Evolutionary conservation across 352 stramenopile species (phyloP).

Genomic region (Vaucheria bursata): DNA sequence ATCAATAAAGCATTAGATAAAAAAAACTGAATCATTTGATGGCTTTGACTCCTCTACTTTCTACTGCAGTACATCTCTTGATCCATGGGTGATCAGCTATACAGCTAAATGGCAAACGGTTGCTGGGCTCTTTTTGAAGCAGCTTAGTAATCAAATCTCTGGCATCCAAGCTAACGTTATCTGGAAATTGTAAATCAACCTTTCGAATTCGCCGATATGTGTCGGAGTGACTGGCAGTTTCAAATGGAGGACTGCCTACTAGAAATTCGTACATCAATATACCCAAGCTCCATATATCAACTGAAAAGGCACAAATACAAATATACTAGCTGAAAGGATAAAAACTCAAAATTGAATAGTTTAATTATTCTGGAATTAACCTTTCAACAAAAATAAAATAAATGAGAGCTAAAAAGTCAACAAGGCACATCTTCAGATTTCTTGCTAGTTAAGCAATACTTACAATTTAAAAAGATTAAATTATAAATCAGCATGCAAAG

Average conservation of each 20-base stretch:
- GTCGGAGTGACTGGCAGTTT: conserved; percentile 85
- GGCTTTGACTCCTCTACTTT: too few relatives aligned
- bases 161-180: conserved; percentile 75
- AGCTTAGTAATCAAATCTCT: conserved; percentile 84
- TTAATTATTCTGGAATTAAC: too few relatives aligned
- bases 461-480: too few relatives aligned
- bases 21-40: too few relatives aligned
- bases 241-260: conserved; percentile 91
- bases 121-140: conserved; percentile 85
- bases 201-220: conserved; percentile 93
- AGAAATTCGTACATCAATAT: conserved; percentile 99
- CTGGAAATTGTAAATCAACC: conserved; percentile 90
- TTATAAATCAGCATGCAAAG: too few relatives aligned
- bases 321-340: too few relatives aligned
- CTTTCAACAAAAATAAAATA: too few relatives aligned
- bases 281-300: conserved; percentile 94
- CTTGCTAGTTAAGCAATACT: too few relatives aligned
- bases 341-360: too few relatives aligned
- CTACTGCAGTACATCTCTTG: conserved; percentile 48
- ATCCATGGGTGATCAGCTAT: conserved; percentile 91
- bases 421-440: too few relatives aligned
- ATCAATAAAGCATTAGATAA: too few relatives aligned
- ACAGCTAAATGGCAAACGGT: conserved; percentile 78
- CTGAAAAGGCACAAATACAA: background rate
- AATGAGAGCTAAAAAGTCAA: too few relatives aligned